phyloP scores from a whole-genome alignment of 2,329 filamentous ascomycete species.

The Cryphonectria japonica region DNA sequence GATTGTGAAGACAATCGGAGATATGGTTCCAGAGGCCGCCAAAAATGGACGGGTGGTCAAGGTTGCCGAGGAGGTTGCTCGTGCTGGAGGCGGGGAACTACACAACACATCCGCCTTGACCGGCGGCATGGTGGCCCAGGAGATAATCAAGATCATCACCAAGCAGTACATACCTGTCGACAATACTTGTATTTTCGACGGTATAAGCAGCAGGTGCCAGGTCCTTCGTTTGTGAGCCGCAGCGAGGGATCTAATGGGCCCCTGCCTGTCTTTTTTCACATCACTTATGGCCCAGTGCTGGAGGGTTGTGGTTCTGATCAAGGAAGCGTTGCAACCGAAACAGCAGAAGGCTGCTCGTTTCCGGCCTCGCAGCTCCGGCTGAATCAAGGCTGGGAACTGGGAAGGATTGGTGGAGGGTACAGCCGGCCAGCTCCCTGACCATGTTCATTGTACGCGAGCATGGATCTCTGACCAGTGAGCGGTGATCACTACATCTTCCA shows the following conservation, averaged over 20 bases:
- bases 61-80: conserved; percentile 68
- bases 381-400: conserved; percentile 20
- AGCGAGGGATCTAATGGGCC: background rate
- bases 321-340: conserved; percentile 7
- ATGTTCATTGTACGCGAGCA: background rate
- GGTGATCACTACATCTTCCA: conserved; percentile 3
- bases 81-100: conserved; percentile 81
- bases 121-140: conserved; percentile 94
- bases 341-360: conserved; percentile 3
- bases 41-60: conserved; percentile 55
- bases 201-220: conserved; percentile 65
- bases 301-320: background rate
- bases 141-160: conserved; percentile 87
- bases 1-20: conserved; percentile 54
- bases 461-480: conserved; percentile 6
- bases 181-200: conserved; percentile 73
- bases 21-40: conserved; percentile 51
- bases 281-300: background rate
- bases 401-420: conserved; percentile 11
- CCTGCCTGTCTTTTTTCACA: background rate
- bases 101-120: conserved; percentile 89
- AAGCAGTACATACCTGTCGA: conserved; percentile 74
- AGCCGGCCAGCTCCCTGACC: conserved; percentile 7
- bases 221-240: conserved; percentile 55
- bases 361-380: conserved; percentile 14